These are phyloP conservation scores for Boletus rubroflammeus DNA, from an alignment of 768 basidiomycete species.

Conservation along the genomic window DNA sequence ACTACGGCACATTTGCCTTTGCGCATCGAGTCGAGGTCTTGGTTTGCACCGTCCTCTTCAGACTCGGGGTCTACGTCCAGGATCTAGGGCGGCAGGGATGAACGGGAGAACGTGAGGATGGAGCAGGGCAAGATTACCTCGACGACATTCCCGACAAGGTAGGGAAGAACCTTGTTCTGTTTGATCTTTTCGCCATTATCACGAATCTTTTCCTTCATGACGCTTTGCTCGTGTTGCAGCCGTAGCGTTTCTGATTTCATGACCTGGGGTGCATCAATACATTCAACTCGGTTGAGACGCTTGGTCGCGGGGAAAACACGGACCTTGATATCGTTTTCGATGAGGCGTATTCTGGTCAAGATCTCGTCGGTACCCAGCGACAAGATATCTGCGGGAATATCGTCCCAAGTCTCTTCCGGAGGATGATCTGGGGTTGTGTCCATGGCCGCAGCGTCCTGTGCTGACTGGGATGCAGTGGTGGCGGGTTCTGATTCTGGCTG, in stretches of 20 bases:
- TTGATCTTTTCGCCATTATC: constrained; percentile 99
- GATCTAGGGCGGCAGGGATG: constrained; percentile 51
- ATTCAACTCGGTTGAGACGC: neutral
- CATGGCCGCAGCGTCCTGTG: constrained; percentile 48
- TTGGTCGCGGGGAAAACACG: constrained; percentile 9
- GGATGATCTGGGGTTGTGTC: constrained; percentile 71
- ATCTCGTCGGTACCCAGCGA: constrained; percentile 81
- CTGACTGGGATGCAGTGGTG: constrained; percentile 27
- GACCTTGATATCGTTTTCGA: constrained; percentile 97
- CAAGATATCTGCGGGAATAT: constrained; percentile 87
- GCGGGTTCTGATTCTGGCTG: constrained; percentile 42
- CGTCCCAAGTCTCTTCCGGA: constrained; percentile 80
- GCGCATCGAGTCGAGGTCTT: constrained; percentile 92
- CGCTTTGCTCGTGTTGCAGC: constrained; percentile 88
- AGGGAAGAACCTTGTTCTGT: constrained; percentile 98
- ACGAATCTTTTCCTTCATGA: constrained; percentile 98
- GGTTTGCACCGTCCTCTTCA: constrained; percentile 93
- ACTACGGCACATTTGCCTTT: constrained; percentile 98
- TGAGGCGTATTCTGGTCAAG: constrained; percentile 80
- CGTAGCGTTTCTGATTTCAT: constrained; percentile 94
- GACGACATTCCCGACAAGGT: constrained; percentile 96
- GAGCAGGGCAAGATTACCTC: constrained; percentile 52
- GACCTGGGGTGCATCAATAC: constrained; percentile 50
- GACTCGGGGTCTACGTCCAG: constrained; percentile 91
- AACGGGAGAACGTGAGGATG: neutral